Evolutionary conservation across 1,139 yeast species (phyloP).

Genomic region (Sugiyamaella grinbergsii): DNA sequence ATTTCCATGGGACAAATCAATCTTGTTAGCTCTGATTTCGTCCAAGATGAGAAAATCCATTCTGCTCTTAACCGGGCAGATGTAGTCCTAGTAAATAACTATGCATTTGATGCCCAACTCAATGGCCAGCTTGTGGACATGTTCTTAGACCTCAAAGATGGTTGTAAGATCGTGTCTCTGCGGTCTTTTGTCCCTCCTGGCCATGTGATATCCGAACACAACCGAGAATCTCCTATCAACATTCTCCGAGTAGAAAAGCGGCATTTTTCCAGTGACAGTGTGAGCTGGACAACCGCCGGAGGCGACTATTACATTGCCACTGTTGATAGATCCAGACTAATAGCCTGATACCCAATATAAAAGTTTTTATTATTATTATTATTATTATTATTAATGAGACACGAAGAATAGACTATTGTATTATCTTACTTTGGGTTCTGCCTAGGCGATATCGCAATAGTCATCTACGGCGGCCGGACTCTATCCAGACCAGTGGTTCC

Average conservation of each 20-base stretch:
- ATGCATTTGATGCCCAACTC: constrained; percentile 72
- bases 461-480: constrained; percentile 11
- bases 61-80: constrained; percentile 62
- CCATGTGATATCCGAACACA: constrained; percentile 54
- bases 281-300: constrained; percentile 88
- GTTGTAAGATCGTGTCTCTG: constrained; percentile 76
- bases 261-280: constrained; percentile 69
- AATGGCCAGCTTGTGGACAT: constrained; percentile 69
- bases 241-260: constrained; percentile 64
- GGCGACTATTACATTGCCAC: constrained; percentile 81
- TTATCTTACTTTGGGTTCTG: too few species aligned
- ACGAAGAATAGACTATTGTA: too few species aligned
- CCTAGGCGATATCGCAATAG: too few species aligned
- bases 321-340: constrained; percentile 48
- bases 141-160: constrained; percentile 65
- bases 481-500: constrained; percentile 6
- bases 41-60: constrained; percentile 59
- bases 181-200: constrained; percentile 67
- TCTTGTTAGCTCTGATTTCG: constrained; percentile 68
- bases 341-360: too few species aligned
- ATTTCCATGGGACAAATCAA: constrained; percentile 56
- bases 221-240: constrained; percentile 57
- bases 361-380: too few species aligned
- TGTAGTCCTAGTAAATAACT: constrained; percentile 78
- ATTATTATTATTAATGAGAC: too few species aligned